Percentiles rank a stretch among this genome's conserved stretches.
These are phyloP conservation scores for Domatiomyces catenatus DNA, from an alignment of 2,329 filamentous ascomycete species.

Conservation along the genomic window DNA sequence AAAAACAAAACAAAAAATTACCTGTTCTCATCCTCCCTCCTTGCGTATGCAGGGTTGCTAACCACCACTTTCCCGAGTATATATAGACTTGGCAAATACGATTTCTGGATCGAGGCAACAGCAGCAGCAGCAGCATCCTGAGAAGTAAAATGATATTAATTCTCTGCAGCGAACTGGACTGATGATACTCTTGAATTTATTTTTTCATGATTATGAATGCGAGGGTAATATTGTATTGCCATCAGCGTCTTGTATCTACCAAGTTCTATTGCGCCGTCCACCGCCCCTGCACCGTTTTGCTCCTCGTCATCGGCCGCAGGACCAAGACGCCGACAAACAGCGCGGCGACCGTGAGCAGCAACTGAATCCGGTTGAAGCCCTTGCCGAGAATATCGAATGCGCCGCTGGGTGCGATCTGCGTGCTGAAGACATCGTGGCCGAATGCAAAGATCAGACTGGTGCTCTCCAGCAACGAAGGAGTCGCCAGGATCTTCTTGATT, in stretches of 20 bases:
- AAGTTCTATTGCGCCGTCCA: constrained; percentile 13
- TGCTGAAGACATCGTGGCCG: constrained; percentile 73
- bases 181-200: too few relatives aligned
- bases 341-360: constrained; percentile 69
- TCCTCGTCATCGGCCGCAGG: constrained; percentile 68
- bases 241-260: too few relatives aligned
- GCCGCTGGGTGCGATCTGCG: constrained; percentile 69
- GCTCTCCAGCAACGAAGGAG: constrained; percentile 72
- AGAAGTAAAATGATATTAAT: constrained; percentile 7
- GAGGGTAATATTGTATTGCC: too few relatives aligned
- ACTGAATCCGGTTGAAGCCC: constrained; percentile 79
- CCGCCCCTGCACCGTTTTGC: constrained; percentile 14
- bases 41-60: too few relatives aligned
- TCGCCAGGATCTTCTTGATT: constrained; percentile 55
- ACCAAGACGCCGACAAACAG: constrained; percentile 61
- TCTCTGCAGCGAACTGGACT: too few relatives aligned
- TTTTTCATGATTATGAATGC: too few relatives aligned
- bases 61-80: too few relatives aligned
- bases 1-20: too few relatives aligned
- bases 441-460: constrained; percentile 81
- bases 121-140: not conserved
- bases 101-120: constrained; percentile 7
- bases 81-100: constrained; percentile 11
- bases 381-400: constrained; percentile 86
- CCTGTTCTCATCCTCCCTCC: too few relatives aligned